Percentiles rank a stretch among this genome's conserved stretches.
Evolutionary conservation across 2,329 filamentous ascomycete species (phyloP).

Genomic region (Clarireedia sp.): DNA sequence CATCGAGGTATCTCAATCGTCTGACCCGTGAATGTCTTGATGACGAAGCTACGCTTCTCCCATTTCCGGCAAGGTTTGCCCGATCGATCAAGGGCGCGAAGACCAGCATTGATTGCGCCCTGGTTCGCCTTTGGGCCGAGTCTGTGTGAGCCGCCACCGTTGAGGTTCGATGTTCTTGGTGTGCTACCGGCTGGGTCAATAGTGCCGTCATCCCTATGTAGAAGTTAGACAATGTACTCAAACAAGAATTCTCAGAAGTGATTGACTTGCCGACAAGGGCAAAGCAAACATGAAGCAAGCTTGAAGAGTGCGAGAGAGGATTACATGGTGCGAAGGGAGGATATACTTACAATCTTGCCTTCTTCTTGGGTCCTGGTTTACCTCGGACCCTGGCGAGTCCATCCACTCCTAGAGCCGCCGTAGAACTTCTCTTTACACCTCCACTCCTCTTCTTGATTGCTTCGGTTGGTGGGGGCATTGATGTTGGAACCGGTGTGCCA

Average conservation of each 20-base stretch:
- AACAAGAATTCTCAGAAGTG: neutral
- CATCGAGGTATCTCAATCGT: conserved; percentile 76
- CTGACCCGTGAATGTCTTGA: conserved; percentile 91
- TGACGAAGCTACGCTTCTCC: conserved; percentile 70
- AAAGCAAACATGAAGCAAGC: neutral
- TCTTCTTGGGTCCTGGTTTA: conserved; percentile 96
- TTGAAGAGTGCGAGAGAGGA: neutral
- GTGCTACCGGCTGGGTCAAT: conserved; percentile 46
- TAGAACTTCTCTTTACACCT: conserved; percentile 57
- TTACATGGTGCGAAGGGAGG: neutral
- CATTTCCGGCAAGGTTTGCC: conserved; percentile 90
- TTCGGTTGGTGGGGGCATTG: conserved; percentile 53
- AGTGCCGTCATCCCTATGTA: conserved; percentile 51
- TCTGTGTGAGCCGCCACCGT: conserved; percentile 51
- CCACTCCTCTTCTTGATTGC: conserved; percentile 63
- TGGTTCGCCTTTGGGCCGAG: conserved; percentile 94
- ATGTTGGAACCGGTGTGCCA: conserved; percentile 44
- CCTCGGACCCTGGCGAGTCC: conserved; percentile 61
- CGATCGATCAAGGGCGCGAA: conserved; percentile 86
- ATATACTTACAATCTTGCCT: conserved; percentile 74
- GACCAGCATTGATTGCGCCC: conserved; percentile 92
- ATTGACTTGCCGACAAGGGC: neutral
- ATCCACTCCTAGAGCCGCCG: conserved; percentile 53
- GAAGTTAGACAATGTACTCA: conserved; percentile 27
- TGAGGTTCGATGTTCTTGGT: conserved; percentile 34